Percentiles rank a stretch among this genome's conserved stretches.
Conservation (phyloP, 2,329 filamentous ascomycete species). For the Diaporthe humulicola region DNA sequence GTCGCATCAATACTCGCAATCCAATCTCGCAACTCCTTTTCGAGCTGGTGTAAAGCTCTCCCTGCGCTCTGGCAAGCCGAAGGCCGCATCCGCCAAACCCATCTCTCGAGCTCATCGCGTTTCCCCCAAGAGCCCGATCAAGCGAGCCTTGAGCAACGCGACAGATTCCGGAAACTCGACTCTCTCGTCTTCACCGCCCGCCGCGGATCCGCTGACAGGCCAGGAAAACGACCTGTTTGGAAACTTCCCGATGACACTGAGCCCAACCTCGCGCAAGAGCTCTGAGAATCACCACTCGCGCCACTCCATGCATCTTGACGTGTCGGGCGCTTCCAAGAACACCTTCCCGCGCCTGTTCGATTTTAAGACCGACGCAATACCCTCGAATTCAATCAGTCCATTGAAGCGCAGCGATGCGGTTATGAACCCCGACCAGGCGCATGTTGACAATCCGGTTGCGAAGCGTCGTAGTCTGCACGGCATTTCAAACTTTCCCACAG, state of each 20-base stretch:
- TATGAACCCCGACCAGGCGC: slow-evolving; percentile 86
- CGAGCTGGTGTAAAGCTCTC: slow-evolving; percentile 77
- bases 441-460: slow-evolving; percentile 85
- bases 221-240: slow-evolving; percentile 57
- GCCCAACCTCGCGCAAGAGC: slow-evolving; percentile 58
- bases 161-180: slow-evolving; percentile 79
- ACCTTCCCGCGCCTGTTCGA: slow-evolving; percentile 66
- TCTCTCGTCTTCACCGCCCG: slow-evolving; percentile 62
- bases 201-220: slow-evolving; percentile 52
- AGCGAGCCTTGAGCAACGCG: slow-evolving; percentile 80
- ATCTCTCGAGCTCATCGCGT: slow-evolving; percentile 72
- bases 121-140: slow-evolving; percentile 85
- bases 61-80: slow-evolving; percentile 72
- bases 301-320: slow-evolving; percentile 70
- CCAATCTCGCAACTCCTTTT: slow-evolving; percentile 74
- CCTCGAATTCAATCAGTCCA: slow-evolving; percentile 79
- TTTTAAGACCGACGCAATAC: slow-evolving; percentile 57
- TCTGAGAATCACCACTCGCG: slow-evolving; percentile 62
- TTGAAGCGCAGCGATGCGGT: slow-evolving; percentile 92
- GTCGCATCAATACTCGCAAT: slow-evolving; percentile 52
- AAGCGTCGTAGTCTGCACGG: slow-evolving; percentile 92
- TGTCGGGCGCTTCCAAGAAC: slow-evolving; percentile 65
- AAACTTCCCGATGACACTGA: slow-evolving; percentile 50
- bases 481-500: slow-evolving; percentile 71
- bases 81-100: slow-evolving; percentile 66